These are phyloP conservation scores for Macrolepiota fuliginosa DNA, from an alignment of 768 basidiomycete species.

Conservation along the genomic window DNA sequence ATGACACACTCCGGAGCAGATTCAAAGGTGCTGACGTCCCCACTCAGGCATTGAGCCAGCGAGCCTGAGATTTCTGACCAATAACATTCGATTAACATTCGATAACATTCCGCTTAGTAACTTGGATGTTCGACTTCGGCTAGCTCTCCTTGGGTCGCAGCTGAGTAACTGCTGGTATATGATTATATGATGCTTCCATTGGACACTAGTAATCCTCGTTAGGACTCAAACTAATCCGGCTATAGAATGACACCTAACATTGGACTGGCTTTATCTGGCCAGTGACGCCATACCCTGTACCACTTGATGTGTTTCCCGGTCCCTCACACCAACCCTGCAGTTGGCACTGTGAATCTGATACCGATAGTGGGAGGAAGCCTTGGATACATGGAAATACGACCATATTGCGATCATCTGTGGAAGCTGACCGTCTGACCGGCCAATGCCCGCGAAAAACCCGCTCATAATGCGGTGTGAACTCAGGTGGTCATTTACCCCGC, in stretches of 20 bases:
- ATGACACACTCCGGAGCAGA: not conserved
- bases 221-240: not conserved
- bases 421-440: not conserved
- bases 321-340: not conserved
- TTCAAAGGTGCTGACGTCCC: slow-evolving; percentile 1
- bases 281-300: not conserved
- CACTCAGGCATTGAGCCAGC: not conserved
- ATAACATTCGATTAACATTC: not conserved
- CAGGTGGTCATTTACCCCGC: not conserved
- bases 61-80: not conserved
- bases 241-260: not conserved
- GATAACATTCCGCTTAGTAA: not conserved
- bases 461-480: not conserved
- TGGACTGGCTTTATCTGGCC: not conserved
- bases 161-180: not conserved
- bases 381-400: not conserved
- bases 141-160: not conserved
- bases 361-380: not conserved
- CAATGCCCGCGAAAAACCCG: not conserved
- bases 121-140: not conserved
- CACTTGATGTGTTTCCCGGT: not conserved
- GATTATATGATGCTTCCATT: not conserved
- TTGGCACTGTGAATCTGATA: not conserved
- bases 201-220: not conserved
- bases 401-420: not conserved